A percentile compares a stretch with the other conserved stretches of the same genome.
Evolutionary conservation across 139 green algal species (phyloP).

Genomic region (Dunaliella primolecta): DNA sequence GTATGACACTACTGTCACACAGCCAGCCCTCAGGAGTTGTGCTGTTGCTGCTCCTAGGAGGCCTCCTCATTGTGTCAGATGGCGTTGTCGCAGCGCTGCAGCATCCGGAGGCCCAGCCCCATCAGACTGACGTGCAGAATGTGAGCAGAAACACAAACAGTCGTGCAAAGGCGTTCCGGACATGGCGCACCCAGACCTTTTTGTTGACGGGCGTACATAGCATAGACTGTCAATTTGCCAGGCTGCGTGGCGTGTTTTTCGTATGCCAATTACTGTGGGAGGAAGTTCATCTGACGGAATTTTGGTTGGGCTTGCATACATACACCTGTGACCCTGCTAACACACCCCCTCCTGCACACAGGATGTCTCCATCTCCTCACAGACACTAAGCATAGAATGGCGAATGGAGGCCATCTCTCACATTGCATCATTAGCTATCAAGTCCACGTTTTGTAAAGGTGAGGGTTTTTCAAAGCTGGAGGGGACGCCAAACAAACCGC

Average conservation of each 20-base stretch:
- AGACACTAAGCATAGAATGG: slow-evolving; percentile 10
- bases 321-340: neutral
- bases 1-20: too few species aligned
- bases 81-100: too few species aligned
- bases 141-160: too few species aligned
- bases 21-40: too few species aligned
- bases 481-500: neutral
- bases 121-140: neutral
- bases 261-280: too few species aligned
- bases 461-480: neutral
- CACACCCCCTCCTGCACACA: neutral
- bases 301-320: neutral
- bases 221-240: neutral
- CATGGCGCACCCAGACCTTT: neutral
- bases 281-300: too few species aligned
- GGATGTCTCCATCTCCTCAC: neutral
- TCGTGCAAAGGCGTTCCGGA: too few species aligned
- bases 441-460: slow-evolving; percentile 28
- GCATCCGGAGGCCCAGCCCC: too few species aligned
- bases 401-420: slow-evolving; percentile 27
- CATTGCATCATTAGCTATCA: slow-evolving; percentile 21
- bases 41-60: too few species aligned
- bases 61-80: too few species aligned
- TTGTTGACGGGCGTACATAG: neutral
- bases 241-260: neutral